Conservation (phyloP, 495 filamentous ascomycete species). For the Clavariopsis aquatica region DNA sequence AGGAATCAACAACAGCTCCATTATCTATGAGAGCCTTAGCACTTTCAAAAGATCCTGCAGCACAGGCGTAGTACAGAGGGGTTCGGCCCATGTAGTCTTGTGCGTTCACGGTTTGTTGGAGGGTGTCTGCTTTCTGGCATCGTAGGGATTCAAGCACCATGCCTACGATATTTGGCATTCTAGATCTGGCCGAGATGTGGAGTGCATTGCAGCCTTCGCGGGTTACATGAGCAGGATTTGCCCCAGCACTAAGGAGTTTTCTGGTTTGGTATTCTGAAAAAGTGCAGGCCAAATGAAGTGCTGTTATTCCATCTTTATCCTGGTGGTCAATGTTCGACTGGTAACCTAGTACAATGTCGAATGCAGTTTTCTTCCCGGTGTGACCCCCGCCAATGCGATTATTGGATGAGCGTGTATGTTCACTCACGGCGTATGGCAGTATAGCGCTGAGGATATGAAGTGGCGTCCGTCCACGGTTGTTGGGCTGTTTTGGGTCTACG, state of each 20-base stretch:
- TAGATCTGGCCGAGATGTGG: constrained; percentile 18
- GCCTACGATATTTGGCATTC: constrained; percentile 14
- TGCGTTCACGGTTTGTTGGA: not conserved
- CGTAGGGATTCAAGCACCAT: not conserved
- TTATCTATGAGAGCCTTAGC: constrained; percentile 17
- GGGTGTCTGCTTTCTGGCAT: not conserved
- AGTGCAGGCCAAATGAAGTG: constrained; percentile 23
- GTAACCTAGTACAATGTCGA: not conserved
- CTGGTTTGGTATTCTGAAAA: not conserved
- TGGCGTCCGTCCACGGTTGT: constrained; percentile 4
- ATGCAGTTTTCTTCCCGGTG: no score
- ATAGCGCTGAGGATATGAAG: constrained; percentile 2
- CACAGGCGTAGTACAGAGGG: constrained; percentile 23
- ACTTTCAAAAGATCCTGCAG: constrained; percentile 13
- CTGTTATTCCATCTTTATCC: constrained; percentile 22
- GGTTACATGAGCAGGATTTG: constrained; percentile 6
- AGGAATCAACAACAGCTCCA: constrained; percentile 7
- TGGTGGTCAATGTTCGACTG: not conserved
- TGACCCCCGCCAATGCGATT: no score
- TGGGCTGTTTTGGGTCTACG: not conserved
- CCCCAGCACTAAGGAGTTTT: constrained; percentile 22
- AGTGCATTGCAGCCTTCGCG: constrained; percentile 9
- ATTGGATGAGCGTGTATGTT: no score
- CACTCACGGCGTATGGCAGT: no score
- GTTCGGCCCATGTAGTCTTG: constrained; percentile 9